A percentile compares a stretch with the other conserved stretches of the same genome.
Evolutionary conservation across 441 rosid genomes (phyloP).

Genomic region (Pelargonium exstipulatum): DNA sequence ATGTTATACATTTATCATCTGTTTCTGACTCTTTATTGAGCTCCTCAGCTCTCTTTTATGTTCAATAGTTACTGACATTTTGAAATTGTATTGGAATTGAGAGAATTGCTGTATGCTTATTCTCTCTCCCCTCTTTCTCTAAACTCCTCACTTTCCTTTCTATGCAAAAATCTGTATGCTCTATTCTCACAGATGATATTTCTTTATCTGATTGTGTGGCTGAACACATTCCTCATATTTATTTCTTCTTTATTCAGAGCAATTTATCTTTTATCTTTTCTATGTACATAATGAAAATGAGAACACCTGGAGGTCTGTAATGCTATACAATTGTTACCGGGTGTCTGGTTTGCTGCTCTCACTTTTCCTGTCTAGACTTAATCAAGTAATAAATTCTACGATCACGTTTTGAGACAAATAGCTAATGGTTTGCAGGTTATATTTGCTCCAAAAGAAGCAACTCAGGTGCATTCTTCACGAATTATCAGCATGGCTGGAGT

Average conservation of each 20-base stretch:
- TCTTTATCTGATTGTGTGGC: neutral
- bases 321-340: neutral
- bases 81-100: neutral
- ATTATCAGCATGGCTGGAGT: constrained; percentile 37
- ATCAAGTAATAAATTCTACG: neutral
- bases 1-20: neutral
- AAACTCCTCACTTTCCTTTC: neutral
- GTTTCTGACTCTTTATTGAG: too few species aligned
- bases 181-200: neutral
- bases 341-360: neutral
- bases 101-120: neutral
- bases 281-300: neutral
- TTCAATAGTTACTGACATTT: neutral
- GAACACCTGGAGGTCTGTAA: neutral
- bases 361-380: neutral
- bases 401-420: constrained; percentile 8
- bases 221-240: neutral
- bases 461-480: constrained; percentile 19
- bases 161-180: neutral
- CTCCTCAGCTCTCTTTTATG: too few species aligned
- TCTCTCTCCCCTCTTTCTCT: neutral
- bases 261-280: neutral
- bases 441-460: constrained; percentile 26
- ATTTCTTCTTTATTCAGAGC: neutral
- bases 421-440: constrained; percentile 28